phyloP scores from a whole-genome alignment of 2,329 filamentous ascomycete species.

The Trichoderma citrinoviride region DNA sequence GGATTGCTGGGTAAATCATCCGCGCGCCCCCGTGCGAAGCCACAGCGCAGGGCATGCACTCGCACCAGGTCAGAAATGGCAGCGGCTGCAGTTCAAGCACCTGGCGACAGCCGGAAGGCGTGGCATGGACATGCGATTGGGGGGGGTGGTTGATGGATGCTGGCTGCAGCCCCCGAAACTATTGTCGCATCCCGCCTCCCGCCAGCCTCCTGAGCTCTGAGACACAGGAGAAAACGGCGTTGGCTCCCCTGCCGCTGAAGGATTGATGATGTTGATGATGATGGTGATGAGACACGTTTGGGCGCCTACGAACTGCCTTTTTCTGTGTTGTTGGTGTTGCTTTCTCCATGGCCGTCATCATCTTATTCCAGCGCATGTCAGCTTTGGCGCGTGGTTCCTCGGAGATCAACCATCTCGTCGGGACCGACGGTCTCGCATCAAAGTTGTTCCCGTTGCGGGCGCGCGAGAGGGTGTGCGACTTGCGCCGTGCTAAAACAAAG shows the following conservation, averaged over 20 bases:
- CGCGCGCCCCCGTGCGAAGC: constrained; percentile 11
- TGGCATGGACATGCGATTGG: background rate
- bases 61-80: background rate
- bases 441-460: background rate
- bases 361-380: background rate
- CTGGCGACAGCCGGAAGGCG: background rate
- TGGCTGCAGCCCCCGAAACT: constrained; percentile 6
- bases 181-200: constrained; percentile 2
- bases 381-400: constrained; percentile 2
- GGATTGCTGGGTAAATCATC: constrained; percentile 20
- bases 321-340: background rate
- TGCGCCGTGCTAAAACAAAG: background rate
- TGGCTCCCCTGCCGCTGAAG: background rate
- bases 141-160: background rate
- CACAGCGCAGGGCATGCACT: background rate
- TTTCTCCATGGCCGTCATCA: background rate
- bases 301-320: background rate
- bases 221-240: background rate
- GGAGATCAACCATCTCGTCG: constrained; percentile 19
- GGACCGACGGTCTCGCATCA: constrained; percentile 11
- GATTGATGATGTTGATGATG: background rate
- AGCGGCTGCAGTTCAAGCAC: background rate
- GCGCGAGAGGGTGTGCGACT: background rate
- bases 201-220: background rate
- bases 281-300: constrained; percentile 1